phyloP scores from a whole-genome alignment of 768 basidiomycete species.

The Xerocomus brunneocitrinus region DNA sequence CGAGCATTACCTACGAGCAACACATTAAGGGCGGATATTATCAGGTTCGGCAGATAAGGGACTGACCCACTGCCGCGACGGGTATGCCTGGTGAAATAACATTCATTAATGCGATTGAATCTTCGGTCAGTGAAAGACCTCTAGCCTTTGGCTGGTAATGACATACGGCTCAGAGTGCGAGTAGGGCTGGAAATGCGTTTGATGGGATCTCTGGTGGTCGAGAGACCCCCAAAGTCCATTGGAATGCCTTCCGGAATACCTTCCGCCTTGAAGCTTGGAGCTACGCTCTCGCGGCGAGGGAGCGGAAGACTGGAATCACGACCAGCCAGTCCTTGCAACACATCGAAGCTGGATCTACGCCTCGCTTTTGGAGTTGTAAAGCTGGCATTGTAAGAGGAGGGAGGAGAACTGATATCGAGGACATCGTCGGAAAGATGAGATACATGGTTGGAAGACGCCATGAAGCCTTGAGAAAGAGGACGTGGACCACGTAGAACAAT shows the following conservation, averaged over 20 bases:
- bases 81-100: slow-evolving; percentile 57
- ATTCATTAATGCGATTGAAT: slow-evolving; percentile 21
- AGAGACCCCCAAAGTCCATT: slow-evolving; percentile 42
- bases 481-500: slow-evolving; percentile 64
- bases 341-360: slow-evolving; percentile 68
- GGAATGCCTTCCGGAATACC: slow-evolving; percentile 76
- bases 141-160: slow-evolving; percentile 16
- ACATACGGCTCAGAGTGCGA: slow-evolving; percentile 75
- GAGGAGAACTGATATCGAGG: slow-evolving; percentile 30
- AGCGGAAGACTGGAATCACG: slow-evolving; percentile 73
- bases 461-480: slow-evolving; percentile 43
- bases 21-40: slow-evolving; percentile 16
- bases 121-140: slow-evolving; percentile 15
- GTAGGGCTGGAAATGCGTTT: slow-evolving; percentile 70
- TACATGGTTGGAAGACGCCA: slow-evolving; percentile 37
- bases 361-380: slow-evolving; percentile 45
- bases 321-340: slow-evolving; percentile 65
- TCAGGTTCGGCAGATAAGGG: background rate
- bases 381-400: slow-evolving; percentile 29
- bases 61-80: slow-evolving; percentile 72
- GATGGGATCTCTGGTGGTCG: slow-evolving; percentile 35
- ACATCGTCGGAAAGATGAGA: slow-evolving; percentile 33
- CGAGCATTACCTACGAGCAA: slow-evolving; percentile 68
- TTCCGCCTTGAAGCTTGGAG: slow-evolving; percentile 38
- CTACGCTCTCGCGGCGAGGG: slow-evolving; percentile 50